A percentile compares a stretch with the other conserved stretches of the same genome.
Evolutionary conservation across 2,329 filamentous ascomycete genomes (phyloP).

Genomic region (Lachnellula arida): DNA sequence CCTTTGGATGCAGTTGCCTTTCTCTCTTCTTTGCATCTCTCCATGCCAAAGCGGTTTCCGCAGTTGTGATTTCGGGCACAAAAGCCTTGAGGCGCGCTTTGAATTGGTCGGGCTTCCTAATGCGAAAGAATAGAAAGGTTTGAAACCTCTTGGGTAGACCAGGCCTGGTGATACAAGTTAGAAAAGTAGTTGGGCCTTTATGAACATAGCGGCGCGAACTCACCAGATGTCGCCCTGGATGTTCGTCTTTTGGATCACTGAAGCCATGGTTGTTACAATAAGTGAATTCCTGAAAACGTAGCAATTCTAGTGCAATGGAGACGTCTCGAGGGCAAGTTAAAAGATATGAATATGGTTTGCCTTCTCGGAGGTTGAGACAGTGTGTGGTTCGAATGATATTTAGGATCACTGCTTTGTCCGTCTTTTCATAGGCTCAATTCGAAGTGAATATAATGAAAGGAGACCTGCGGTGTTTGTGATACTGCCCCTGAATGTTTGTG

Average conservation of each 20-base stretch:
- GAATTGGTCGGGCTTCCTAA: background rate
- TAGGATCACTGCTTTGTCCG: too few relatives aligned
- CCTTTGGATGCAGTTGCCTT: background rate
- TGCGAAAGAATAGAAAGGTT: conserved; percentile 1
- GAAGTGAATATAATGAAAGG: too few relatives aligned
- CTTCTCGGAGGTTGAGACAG: too few relatives aligned
- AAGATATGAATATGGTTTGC: too few relatives aligned
- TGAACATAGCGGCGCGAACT: background rate
- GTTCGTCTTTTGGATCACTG: background rate
- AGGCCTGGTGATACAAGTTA: background rate
- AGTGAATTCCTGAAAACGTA: too few relatives aligned
- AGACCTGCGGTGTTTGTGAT: too few relatives aligned
- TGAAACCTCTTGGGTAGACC: conserved; percentile 5
- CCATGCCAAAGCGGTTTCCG: background rate
- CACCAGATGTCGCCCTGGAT: conserved; percentile 9
- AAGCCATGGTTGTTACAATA: too few relatives aligned
- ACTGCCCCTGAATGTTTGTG: too few relatives aligned
- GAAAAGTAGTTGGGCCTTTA: background rate
- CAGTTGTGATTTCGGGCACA: background rate
- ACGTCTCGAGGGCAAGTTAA: too few relatives aligned
- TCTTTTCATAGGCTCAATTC: too few relatives aligned
- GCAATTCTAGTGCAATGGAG: too few relatives aligned
- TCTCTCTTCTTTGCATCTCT: background rate
- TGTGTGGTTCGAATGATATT: too few relatives aligned
- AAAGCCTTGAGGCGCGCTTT: background rate